Conservation (phyloP, 805 yeast species). For the Lipomyces lipofer region DNA sequence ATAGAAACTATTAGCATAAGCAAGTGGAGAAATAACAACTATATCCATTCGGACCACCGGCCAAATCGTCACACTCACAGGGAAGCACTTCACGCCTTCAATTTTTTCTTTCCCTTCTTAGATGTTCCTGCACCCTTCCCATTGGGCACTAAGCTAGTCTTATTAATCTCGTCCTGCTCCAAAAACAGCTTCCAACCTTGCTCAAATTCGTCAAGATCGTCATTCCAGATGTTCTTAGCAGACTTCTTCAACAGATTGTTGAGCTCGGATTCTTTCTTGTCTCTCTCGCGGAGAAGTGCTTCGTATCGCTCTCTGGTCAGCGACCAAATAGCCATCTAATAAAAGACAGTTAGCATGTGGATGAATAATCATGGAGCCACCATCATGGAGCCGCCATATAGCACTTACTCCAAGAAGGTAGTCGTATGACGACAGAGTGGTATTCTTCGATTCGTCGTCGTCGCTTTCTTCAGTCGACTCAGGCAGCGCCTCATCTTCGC, state of each 20-base stretch:
- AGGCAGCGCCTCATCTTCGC: constrained; percentile 65
- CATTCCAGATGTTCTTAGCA: constrained; percentile 86
- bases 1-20: too few relatives aligned
- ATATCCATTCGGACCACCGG: too few relatives aligned
- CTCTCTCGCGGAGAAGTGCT: constrained; percentile 69
- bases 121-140: neutral
- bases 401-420: constrained; percentile 63
- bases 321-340: constrained; percentile 82
- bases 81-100: neutral
- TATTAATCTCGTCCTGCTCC: constrained; percentile 49
- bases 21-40: too few relatives aligned
- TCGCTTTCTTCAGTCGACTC: constrained; percentile 40
- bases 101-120: neutral
- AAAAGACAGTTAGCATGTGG: too few relatives aligned
- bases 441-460: constrained; percentile 37
- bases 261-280: constrained; percentile 70
- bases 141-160: neutral
- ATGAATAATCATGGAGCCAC: neutral
- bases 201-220: constrained; percentile 75
- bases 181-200: constrained; percentile 67
- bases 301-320: constrained; percentile 88
- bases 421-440: constrained; percentile 54
- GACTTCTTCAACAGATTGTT: constrained; percentile 61
- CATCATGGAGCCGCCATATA: too few relatives aligned
- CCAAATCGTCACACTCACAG: neutral